A percentile compares a stretch with the other conserved stretches of the same genome.
phyloP scores from a whole-genome alignment of 1,139 yeast genomes.

The Zygoascus hellenicus region DNA sequence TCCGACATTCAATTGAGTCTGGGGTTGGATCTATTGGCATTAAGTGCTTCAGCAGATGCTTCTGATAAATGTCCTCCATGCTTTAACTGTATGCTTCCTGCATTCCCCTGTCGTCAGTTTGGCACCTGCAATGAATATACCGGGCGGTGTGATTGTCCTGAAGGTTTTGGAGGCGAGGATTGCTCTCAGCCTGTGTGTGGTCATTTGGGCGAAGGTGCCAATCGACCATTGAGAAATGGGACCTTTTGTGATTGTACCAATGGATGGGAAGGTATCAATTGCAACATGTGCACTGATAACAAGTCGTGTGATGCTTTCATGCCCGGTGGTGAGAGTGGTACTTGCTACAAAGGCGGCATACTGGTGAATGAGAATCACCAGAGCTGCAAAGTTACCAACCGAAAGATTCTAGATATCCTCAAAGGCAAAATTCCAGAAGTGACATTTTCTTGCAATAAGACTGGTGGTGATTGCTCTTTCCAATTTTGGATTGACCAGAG shows the following conservation, averaged over 20 bases:
- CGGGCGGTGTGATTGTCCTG: slow-evolving; percentile 88
- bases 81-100: slow-evolving; percentile 90
- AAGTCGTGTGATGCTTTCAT: slow-evolving; percentile 75
- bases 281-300: slow-evolving; percentile 72
- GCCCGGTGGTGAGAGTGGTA: slow-evolving; percentile 84
- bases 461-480: slow-evolving; percentile 65
- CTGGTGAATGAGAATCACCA: slow-evolving; percentile 76
- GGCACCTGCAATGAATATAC: slow-evolving; percentile 79
- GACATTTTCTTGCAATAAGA: slow-evolving; percentile 78
- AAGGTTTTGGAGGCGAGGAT: slow-evolving; percentile 91
- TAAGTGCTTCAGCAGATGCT: too few relatives aligned
- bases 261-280: slow-evolving; percentile 94
- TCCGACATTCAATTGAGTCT: too few relatives aligned
- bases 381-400: slow-evolving; percentile 89
- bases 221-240: slow-evolving; percentile 57
- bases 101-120: slow-evolving; percentile 84
- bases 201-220: slow-evolving; percentile 54
- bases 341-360: slow-evolving; percentile 86
- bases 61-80: slow-evolving; percentile 32
- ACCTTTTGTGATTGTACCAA: slow-evolving; percentile 61
- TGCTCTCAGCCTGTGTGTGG: slow-evolving; percentile 92
- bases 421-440: slow-evolving; percentile 84
- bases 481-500: slow-evolving; percentile 93
- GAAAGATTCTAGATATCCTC: slow-evolving; percentile 73
- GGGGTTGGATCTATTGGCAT: too few relatives aligned